Evolutionary conservation across 1,284 basidiomycete genomes (phyloP), one percentile per base, ranked within the genome.

Genomic region (Gymnopus androsaceus): DNA sequence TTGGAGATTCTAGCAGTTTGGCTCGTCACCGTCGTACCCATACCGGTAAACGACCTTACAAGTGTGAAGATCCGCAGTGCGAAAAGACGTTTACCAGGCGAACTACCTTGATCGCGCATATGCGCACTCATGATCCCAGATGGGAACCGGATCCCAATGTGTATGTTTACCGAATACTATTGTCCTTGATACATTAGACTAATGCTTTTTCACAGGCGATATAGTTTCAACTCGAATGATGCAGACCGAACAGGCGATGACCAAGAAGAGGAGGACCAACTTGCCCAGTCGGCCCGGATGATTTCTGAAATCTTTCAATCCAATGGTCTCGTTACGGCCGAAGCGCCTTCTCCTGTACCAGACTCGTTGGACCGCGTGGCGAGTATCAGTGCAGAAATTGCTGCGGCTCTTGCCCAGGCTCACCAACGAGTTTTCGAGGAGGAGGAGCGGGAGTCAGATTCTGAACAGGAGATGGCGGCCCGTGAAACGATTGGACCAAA

Each of bases 21-120:
- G 91, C 92, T 49, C 84, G 93, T 64, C 92, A 95, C 76, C 84
- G 93, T 49, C 83, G 92, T 60, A 93, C 90, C 8, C 92, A 95
- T 65, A 91, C 90, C 1, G 90, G 89, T 23, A 89, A 89, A 68
- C 79, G 89, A 46, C 90, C 90, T 19, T 92, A 91, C 66, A 88
- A 89, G 66, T 91, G 90, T 67, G 84, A 90, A 69, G 84, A 89
- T 62, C 81, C 85, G 8, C 79, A 81, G 51, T 93, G 90, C 70
- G 87, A 90, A 61, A 92, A 91, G 77, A 90, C 88, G 4, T 93
- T 93, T 69, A 92, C 91, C 25, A 81, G 90, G 56, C 78, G 90
- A 56, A 90, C 89, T 48, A 90, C 89, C 30, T 70, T 92, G 56
- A 90, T 87, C 11, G 81, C 86, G 37, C 90, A 92, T 69, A 91